These are phyloP conservation scores for Wickerhamiella slavikovae DNA, from an alignment of 805 yeast genomes.

Conservation along the genomic window DNA sequence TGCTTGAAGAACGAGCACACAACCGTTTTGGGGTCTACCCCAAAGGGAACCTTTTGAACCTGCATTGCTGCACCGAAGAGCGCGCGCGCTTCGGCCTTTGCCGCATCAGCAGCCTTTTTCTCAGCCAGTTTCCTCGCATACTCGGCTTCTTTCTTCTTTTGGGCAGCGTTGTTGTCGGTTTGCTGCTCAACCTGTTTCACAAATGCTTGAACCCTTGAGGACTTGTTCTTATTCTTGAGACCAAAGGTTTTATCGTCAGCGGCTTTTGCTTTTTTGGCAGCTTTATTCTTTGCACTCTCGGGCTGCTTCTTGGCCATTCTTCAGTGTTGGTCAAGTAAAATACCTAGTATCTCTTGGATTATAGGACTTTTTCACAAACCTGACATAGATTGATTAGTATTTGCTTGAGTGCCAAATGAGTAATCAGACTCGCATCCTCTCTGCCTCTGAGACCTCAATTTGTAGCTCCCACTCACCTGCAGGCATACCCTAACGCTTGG, in stretches of 20 bases:
- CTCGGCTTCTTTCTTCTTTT: conserved; percentile 59
- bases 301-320: conserved; percentile 45
- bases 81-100: conserved; percentile 70
- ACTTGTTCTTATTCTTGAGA: conserved; percentile 82
- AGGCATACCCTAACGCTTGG: too few relatives aligned
- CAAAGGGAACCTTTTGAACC: conserved; percentile 78
- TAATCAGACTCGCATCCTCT: too few relatives aligned
- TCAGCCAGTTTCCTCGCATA: conserved; percentile 46
- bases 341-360: too few relatives aligned
- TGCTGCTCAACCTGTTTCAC: conserved; percentile 51
- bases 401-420: background rate
- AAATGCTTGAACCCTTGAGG: conserved; percentile 65
- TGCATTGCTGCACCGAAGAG: conserved; percentile 45
- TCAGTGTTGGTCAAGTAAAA: too few relatives aligned
- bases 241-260: conserved; percentile 86
- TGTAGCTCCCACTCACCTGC: too few relatives aligned
- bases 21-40: conserved; percentile 91
- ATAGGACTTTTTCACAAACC: background rate
- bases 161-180: conserved; percentile 30
- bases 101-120: conserved; percentile 79
- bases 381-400: background rate
- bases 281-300: conserved; percentile 33
- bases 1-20: conserved; percentile 78
- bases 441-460: too few relatives aligned
- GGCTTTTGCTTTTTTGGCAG: conserved; percentile 34